Conservation (phyloP, 345 rosid species). For the Euphorbia lathyris region DNA sequence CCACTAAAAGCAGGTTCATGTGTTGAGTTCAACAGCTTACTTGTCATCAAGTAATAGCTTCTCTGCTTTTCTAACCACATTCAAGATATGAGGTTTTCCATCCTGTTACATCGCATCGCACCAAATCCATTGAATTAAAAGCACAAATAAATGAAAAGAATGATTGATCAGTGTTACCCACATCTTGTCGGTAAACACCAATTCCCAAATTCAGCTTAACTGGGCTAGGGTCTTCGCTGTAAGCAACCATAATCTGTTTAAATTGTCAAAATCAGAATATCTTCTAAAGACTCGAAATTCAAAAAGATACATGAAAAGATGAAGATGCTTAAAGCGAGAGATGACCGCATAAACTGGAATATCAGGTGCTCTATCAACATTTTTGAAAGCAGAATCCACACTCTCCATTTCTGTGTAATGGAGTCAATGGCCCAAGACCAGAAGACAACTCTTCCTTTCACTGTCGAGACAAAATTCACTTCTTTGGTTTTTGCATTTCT, state of each 20-base stretch:
- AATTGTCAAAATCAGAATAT: too few relatives aligned
- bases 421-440: too few relatives aligned
- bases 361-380: constrained; percentile 40
- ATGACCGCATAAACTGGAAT: constrained; percentile 42
- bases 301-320: too few relatives aligned
- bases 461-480: too few relatives aligned
- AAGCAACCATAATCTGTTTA: constrained; percentile 71
- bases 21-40: background rate
- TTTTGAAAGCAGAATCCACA: constrained; percentile 33
- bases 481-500: too few relatives aligned
- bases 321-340: too few relatives aligned
- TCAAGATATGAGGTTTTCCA: constrained; percentile 52
- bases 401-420: background rate
- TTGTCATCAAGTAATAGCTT: constrained; percentile 13
- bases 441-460: too few relatives aligned
- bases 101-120: constrained; percentile 36
- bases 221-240: constrained; percentile 77
- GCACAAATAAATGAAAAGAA: background rate
- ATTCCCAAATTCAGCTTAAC: constrained; percentile 82
- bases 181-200: constrained; percentile 92
- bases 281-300: too few relatives aligned
- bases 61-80: constrained; percentile 19
- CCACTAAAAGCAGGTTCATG: background rate
- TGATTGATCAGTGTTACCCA: constrained; percentile 19
- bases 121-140: background rate